Conservation (phyloP, 257 asterid genomes). For the Anisodus acutangulus region DNA sequence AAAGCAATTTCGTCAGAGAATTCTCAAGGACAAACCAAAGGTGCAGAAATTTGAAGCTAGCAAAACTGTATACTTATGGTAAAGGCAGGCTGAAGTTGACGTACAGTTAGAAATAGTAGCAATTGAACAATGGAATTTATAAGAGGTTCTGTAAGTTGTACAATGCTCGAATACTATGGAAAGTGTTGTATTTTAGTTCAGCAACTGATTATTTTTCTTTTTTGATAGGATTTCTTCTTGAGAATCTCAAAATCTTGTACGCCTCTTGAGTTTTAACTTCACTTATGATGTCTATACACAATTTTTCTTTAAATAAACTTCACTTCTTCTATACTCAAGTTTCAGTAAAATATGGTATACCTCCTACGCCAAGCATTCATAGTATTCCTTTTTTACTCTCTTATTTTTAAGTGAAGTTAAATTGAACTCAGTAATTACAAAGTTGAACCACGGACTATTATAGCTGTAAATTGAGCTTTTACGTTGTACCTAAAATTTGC, state of each 20-base stretch:
- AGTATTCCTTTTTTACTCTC: too few relatives aligned
- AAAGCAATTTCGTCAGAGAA: constrained; percentile 45
- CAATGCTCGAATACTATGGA: neutral
- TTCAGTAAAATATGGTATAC: neutral
- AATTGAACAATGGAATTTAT: neutral
- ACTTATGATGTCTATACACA: neutral
- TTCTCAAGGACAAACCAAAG: neutral
- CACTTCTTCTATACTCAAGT: neutral
- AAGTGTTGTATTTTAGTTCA: constrained; percentile 15
- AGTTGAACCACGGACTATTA: too few relatives aligned
- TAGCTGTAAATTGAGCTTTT: too few relatives aligned
- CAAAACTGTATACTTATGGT: neutral
- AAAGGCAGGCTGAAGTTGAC: constrained; percentile 2
- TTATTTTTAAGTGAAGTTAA: too few relatives aligned
- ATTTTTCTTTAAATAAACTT: neutral
- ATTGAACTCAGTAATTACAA: too few relatives aligned
- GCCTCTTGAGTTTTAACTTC: neutral
- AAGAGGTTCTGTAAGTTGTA: constrained; percentile 8
- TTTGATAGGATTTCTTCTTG: neutral
- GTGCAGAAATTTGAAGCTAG: neutral
- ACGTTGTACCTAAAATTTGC: too few relatives aligned
- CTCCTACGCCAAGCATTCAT: neutral
- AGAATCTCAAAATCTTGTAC: neutral
- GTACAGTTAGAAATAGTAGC: constrained; percentile 28
- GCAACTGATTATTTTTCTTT: neutral